Conservation (phyloP, 2,329 filamentous ascomycete species). For the Colletotrichum sp. region DNA sequence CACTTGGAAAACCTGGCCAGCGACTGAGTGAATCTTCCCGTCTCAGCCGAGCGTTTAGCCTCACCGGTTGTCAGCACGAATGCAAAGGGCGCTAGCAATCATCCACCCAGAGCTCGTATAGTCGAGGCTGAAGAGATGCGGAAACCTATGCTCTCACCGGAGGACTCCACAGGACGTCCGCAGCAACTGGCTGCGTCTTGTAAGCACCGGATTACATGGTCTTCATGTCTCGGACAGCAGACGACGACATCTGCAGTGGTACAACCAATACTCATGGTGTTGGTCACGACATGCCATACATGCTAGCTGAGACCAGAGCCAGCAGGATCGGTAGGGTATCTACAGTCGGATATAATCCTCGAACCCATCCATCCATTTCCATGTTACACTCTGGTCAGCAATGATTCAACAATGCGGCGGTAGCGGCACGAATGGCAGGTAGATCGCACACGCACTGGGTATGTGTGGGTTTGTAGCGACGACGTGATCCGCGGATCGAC, state of each 20-base stretch:
- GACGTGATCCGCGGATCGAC: constrained; percentile 6
- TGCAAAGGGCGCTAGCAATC: neutral
- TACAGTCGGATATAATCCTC: neutral
- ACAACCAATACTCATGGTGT: neutral
- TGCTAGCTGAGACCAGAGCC: neutral
- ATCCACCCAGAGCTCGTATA: neutral
- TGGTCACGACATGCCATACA: neutral
- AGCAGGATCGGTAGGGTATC: neutral
- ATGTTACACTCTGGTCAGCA: neutral
- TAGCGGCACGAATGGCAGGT: neutral
- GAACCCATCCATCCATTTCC: no score
- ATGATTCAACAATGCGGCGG: neutral
- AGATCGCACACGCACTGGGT: neutral
- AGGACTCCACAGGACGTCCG: neutral
- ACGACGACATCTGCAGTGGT: neutral
- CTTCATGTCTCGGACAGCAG: neutral
- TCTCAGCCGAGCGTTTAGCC: neutral
- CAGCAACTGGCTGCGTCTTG: neutral
- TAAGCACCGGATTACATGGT: neutral
- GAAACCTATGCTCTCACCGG: neutral
- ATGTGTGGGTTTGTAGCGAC: neutral
- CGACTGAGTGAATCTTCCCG: neutral
- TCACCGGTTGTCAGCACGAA: neutral
- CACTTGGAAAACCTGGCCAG: neutral
- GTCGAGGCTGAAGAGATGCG: neutral